Evolutionary conservation across 192 early-diverging fungal species (phyloP).

Genomic region (Backusella liffmaniae): DNA sequence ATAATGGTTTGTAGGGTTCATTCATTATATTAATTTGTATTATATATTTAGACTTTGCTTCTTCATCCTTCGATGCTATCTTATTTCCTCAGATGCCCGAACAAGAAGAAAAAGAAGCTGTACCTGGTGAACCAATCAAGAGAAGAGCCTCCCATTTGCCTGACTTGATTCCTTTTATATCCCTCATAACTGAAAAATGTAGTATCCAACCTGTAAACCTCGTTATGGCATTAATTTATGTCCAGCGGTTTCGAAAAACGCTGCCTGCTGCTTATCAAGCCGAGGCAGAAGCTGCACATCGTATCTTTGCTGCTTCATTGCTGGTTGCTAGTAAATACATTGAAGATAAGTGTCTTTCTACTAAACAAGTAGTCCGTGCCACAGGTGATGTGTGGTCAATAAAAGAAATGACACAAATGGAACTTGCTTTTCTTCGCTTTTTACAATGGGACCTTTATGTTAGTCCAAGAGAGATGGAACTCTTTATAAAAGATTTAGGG

Average conservation of each 20-base stretch:
- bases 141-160: slow-evolving; percentile 26
- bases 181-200: slow-evolving; percentile 38
- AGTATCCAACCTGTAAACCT: slow-evolving; percentile 29
- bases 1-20: no score
- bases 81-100: slow-evolving; percentile 21
- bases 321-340: slow-evolving; percentile 40
- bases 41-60: slow-evolving; percentile 28
- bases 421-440: slow-evolving; percentile 35
- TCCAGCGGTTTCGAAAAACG: slow-evolving; percentile 33
- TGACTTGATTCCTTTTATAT: slow-evolving; percentile 37
- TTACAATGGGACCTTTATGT: slow-evolving; percentile 36
- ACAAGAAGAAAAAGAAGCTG: neutral
- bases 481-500: slow-evolving; percentile 27
- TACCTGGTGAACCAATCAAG: neutral
- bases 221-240: slow-evolving; percentile 39
- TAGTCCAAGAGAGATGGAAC: slow-evolving; percentile 23
- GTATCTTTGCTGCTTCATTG: slow-evolving; percentile 39
- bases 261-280: slow-evolving; percentile 38
- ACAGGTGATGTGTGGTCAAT: slow-evolving; percentile 41
- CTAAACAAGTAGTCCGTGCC: slow-evolving; percentile 35
- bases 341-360: slow-evolving; percentile 36
- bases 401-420: slow-evolving; percentile 42
- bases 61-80: slow-evolving; percentile 39
- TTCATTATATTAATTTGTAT: neutral
- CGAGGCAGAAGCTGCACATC: slow-evolving; percentile 38